phyloP scores from a whole-genome alignment of 768 basidiomycete species.

The Coprinopsis marcescibilis region DNA sequence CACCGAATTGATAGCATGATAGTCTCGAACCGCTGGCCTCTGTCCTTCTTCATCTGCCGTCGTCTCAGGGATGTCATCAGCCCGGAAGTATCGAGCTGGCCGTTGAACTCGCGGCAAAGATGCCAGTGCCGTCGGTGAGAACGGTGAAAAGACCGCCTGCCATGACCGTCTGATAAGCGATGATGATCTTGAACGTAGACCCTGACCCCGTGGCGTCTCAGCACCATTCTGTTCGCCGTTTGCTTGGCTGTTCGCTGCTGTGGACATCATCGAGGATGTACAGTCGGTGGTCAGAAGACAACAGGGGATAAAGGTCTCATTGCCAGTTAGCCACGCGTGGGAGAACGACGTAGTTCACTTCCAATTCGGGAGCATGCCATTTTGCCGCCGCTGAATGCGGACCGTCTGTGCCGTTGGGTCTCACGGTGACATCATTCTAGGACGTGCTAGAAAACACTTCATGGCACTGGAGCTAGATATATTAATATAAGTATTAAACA shows the following conservation, averaged over 20 bases:
- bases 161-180: constrained; percentile 49
- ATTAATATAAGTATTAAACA: too few relatives aligned
- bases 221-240: neutral
- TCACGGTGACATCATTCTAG: too few relatives aligned
- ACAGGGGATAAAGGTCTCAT: too few relatives aligned
- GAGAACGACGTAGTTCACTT: too few relatives aligned
- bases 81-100: constrained; percentile 54
- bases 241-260: neutral
- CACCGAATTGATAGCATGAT: constrained; percentile 63
- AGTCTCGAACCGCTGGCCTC: constrained; percentile 61
- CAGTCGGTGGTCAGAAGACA: neutral
- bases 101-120: constrained; percentile 38
- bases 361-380: neutral
- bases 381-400: neutral
- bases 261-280: neutral
- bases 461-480: too few relatives aligned
- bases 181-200: neutral
- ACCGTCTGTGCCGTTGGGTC: too few relatives aligned
- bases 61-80: constrained; percentile 68
- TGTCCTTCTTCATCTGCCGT: constrained; percentile 44
- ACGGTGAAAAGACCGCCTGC: constrained; percentile 52
- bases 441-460: too few relatives aligned
- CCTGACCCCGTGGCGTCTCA: neutral
- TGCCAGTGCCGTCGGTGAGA: constrained; percentile 59
- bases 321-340: too few relatives aligned